Base-by-base conservation (phyloP, 176 grass and related monocot genomes). In the Phragmites australis region DNA sequence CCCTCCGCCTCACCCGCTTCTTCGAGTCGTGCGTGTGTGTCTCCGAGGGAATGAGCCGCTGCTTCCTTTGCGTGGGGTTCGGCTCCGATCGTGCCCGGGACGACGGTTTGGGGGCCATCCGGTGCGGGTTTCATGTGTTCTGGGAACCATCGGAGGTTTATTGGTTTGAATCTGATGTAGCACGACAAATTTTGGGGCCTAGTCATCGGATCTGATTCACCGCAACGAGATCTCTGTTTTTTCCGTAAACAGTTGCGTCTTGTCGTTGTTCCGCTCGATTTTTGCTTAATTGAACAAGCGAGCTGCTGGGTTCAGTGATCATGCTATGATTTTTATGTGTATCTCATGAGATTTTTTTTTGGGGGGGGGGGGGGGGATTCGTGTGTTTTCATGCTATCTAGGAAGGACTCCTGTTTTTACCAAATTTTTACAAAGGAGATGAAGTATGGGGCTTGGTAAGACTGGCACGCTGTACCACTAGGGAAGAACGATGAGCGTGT, bases 141-240 rank as follows among this genome's bases (percentile, higher is more conserved):
- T 46, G 15, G 60, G 82, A 44, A 26, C 34, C 37, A n/a, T 6
- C 16, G 9, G 12, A 42, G 46, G 55, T 57, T 77, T 7, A 1
- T 8, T 54, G 41, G 2, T 43, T 25, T 66, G 78, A 89, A 89
- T 85, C 82, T 71, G 72, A 34, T n/a, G 56, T 22, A 42, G 23
- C 46, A 19, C 30, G 81, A 50, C 2, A 68, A 74, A 78, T 56
- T 82, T 72, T 72, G 51, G 22, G 78, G 22, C 65, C 6, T 53
- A 23, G 32, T 41, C 42, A 27, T 86, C 83, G 72, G 88, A 86
- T 89, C 88, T 89, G 88, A 60, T 53, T 67, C 83, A 25, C 66
- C 2, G 21, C 43, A 15, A 8, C 46, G 67, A 86, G 88, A 89
- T 89, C 88, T 89, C 58, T 7, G 6, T 17, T 13, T 44, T 30